phyloP scores from a whole-genome alignment of 192 early-diverging fungal species.

The Backusella australiensis region DNA sequence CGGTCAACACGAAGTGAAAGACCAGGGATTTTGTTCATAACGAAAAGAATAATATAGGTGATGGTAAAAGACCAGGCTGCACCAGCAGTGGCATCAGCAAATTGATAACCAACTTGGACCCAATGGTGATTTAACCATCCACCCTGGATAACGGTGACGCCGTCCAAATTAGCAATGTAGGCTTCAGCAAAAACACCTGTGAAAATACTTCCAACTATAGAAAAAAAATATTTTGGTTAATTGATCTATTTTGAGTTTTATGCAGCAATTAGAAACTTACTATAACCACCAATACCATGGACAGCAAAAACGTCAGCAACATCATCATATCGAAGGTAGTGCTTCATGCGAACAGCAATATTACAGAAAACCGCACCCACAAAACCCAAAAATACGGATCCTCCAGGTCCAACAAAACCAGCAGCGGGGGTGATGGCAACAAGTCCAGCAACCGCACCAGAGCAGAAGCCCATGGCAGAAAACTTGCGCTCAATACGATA shows the following conservation, averaged over 20 bases:
- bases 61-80: constrained; percentile 72
- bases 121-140: constrained; percentile 79
- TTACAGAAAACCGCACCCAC: constrained; percentile 76
- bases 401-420: constrained; percentile 81
- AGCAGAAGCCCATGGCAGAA: constrained; percentile 91
- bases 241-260: too few relatives aligned
- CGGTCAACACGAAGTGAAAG: constrained; percentile 74
- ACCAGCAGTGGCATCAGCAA: constrained; percentile 72
- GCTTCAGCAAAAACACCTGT: constrained; percentile 90
- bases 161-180: constrained; percentile 71
- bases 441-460: constrained; percentile 89
- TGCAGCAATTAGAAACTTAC: too few relatives aligned
- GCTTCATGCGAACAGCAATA: constrained; percentile 81
- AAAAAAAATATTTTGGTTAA: too few relatives aligned
- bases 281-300: constrained; percentile 81
- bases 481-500: constrained; percentile 78
- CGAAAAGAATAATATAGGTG: constrained; percentile 67
- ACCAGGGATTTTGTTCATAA: constrained; percentile 79
- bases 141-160: constrained; percentile 53
- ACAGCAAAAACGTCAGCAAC: constrained; percentile 89
- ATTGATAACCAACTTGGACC: constrained; percentile 81
- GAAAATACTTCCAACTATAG: constrained; percentile 64
- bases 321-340: constrained; percentile 84
- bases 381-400: constrained; percentile 77
- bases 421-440: constrained; percentile 92